phyloP scores from a whole-genome alignment of 129 eudicot species.

The Pulicaria dysenterica region DNA sequence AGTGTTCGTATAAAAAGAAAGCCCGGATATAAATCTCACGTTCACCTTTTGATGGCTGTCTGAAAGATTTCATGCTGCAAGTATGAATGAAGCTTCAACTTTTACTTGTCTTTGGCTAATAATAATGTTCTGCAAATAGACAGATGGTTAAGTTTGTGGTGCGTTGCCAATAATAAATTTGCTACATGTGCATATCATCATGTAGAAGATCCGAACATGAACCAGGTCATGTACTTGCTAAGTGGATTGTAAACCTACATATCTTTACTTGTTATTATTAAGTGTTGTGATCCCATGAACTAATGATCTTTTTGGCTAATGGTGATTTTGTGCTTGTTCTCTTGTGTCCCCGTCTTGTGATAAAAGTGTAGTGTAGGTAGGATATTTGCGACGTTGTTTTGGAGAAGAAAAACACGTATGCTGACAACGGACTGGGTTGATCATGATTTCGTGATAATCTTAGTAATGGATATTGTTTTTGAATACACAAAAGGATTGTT shows the following conservation, averaged over 20 bases:
- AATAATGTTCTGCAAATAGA: constrained; percentile 11
- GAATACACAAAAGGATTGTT: too few species aligned
- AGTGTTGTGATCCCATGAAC: background rate
- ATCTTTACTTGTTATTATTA: background rate
- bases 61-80: constrained; percentile 2
- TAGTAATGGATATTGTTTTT: too few species aligned
- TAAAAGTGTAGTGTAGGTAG: too few species aligned
- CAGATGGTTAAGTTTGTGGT: constrained; percentile 1
- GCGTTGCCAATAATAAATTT: constrained; percentile 5
- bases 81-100: constrained; percentile 21
- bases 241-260: constrained; percentile 4
- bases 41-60: constrained; percentile 8
- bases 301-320: constrained; percentile 1
- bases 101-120: constrained; percentile 17
- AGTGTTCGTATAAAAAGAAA: constrained; percentile 12
- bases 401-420: background rate
- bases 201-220: constrained; percentile 10
- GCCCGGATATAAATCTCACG: background rate
- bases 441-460: too few species aligned
- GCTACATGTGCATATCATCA: constrained; percentile 15
- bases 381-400: background rate
- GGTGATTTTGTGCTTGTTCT: background rate
- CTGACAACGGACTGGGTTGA: too few species aligned
- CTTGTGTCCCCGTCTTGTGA: background rate
- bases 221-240: constrained; percentile 7